phyloP scores from a whole-genome alignment of 345 rosid species.

The Salix arbutifolia region DNA sequence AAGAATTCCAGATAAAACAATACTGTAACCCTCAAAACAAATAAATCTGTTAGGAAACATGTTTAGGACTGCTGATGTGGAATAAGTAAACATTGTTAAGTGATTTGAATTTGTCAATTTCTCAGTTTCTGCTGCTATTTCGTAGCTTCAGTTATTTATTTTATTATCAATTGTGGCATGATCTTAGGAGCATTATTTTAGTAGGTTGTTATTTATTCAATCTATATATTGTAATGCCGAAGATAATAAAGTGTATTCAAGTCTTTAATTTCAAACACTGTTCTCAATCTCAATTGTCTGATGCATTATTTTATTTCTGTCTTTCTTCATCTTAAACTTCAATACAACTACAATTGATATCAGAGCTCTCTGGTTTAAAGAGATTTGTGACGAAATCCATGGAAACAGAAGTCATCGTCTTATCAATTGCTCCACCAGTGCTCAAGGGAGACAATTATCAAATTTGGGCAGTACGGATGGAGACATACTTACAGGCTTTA shows the following conservation, averaged over 20 bases:
- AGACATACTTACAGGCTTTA: neutral
- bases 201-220: neutral
- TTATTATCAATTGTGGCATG: neutral
- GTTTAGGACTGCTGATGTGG: no score
- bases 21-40: no score
- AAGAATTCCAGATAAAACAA: no score
- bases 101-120: no score
- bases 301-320: neutral
- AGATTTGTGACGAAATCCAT: neutral
- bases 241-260: accelerated
- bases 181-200: neutral
- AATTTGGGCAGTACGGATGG: neutral
- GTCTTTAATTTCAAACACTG: neutral
- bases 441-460: neutral
- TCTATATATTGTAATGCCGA: neutral
- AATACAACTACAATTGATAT: neutral
- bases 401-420: no score
- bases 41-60: no score
- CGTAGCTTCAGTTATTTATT: no score
- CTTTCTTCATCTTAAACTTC: neutral
- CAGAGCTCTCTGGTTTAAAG: neutral
- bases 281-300: neutral
- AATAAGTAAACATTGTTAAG: no score
- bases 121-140: no score
- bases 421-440: neutral